Evolutionary conservation across 2,329 filamentous ascomycete species (phyloP), one percentile per base, ranked within the genome.

Genomic region (Pseudocercospora fuligena): DNA sequence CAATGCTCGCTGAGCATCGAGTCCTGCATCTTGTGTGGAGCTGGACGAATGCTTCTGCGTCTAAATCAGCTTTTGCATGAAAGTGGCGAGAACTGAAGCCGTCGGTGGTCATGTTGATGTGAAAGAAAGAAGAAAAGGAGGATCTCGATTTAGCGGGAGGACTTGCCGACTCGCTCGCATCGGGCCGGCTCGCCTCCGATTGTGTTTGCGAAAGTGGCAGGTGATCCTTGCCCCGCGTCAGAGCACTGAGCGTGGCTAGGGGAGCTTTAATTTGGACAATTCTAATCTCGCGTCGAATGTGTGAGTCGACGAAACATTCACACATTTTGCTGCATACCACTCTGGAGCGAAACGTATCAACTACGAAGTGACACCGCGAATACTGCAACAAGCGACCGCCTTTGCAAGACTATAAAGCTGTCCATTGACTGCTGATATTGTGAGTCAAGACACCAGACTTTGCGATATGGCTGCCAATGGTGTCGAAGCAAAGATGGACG

Each of bases 401-500:
- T 19, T 2, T n/a, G 23, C 16, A 25, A 27, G 5, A 27, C 27
- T 27, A 27, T 27, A 27, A 14, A 51, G 25, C 25, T 51, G 21
- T 23, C 12, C 51, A 19, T 56, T 56, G 23, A 31, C 51, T 56
- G 51, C 27, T 21, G 23, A 14, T 7, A 21, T 14, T 27, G 47
- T 56, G 51, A 56, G 51, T 40, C 56, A 58, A 31, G 19, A 5
- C 31, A 25, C 12, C 53, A 53, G 25, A 36, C 19, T 58, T 59
- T 29, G 31, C 56, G 29, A 36, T 61, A 72, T 72, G 70, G 68
- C 67, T 64, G 69, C 65, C 65, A 68, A 71, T 67, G 66, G 70
- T 65, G 68, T 73, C 53, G 73, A 74, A 54, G 62, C 67, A 40
- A 71, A 73, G 66, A 74, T 75, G 71, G 72, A 72, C 58, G 66